These are phyloP conservation scores for Dictyostelium purpureum DNA, from an alignment of 78 protist genomes.

Conservation along the genomic window DNA sequence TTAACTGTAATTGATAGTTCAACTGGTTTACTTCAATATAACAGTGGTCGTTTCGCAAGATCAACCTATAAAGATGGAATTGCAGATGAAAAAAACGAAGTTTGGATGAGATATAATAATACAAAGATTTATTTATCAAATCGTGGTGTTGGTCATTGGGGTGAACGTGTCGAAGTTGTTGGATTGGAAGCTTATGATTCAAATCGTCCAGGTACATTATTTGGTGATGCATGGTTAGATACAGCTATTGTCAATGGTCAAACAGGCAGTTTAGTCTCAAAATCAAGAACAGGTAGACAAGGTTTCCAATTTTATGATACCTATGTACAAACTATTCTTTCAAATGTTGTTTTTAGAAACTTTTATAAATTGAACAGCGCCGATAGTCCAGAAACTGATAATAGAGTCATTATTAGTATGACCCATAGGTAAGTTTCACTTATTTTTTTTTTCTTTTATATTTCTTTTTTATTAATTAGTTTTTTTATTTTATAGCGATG, in stretches of 20 bases:
- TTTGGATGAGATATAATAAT: constrained; percentile 74
- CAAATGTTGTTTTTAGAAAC: constrained; percentile 56
- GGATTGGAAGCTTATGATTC: constrained; percentile 2
- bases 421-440: too few relatives aligned
- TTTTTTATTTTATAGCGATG: too few relatives aligned
- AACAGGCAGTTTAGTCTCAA: neutral
- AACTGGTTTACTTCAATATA: constrained; percentile 3
- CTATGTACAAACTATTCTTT: constrained; percentile 49
- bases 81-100: neutral
- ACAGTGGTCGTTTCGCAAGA: constrained; percentile 50
- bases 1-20: neutral
- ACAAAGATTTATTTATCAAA: constrained; percentile 3
- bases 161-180: constrained; percentile 38
- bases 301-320: constrained; percentile 90
- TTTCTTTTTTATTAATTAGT: too few relatives aligned
- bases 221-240: constrained; percentile 48
- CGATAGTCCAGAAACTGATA: constrained; percentile 7
- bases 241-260: constrained; percentile 61
- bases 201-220: constrained; percentile 34
- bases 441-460: too few relatives aligned
- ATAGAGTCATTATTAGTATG: constrained; percentile 62
- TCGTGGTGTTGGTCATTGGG: constrained; percentile 56
- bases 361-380: neutral
- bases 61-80: constrained; percentile 8
- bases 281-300: constrained; percentile 14